Conservation (phyloP, 768 basidiomycete genomes). For the Boletus speciosus region DNA sequence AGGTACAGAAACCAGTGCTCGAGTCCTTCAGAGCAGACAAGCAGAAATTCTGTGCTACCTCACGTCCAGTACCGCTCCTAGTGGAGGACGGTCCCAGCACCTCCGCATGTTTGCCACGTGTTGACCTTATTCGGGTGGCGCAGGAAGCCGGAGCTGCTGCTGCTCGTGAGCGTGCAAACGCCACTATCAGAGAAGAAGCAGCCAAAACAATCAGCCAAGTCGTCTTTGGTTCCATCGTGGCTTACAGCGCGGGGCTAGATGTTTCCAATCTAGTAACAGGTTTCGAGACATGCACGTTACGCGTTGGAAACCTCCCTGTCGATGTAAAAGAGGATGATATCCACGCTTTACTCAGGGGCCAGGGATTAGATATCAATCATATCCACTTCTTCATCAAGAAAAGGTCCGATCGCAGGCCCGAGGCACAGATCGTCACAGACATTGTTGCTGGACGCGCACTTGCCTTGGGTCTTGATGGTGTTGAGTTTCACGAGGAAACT, state of each 20-base stretch:
- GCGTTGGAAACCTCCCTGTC: constrained; percentile 43
- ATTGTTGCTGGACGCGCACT: constrained; percentile 40
- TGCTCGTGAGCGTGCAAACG: constrained; percentile 10
- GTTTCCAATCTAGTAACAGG: constrained; percentile 44
- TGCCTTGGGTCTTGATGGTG: constrained; percentile 43
- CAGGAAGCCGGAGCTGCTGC: constrained; percentile 15
- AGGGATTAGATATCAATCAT: constrained; percentile 36
- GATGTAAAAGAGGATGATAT: constrained; percentile 41
- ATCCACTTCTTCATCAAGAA: constrained; percentile 36
- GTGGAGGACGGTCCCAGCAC: neutral
- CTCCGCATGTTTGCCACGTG: neutral
- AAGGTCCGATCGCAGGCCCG: constrained; percentile 27
- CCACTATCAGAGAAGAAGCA: constrained; percentile 37
- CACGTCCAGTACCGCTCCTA: neutral
- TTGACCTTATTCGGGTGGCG: neutral
- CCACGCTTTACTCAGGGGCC: constrained; percentile 39
- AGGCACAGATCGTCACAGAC: constrained; percentile 44
- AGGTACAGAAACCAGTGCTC: constrained; percentile 8
- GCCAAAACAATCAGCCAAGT: constrained; percentile 39
- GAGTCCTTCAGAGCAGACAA: neutral
- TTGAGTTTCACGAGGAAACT: constrained; percentile 43
- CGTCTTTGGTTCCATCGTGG: constrained; percentile 47
- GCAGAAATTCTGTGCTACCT: neutral
- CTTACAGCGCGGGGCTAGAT: constrained; percentile 48
- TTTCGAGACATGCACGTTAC: constrained; percentile 50